Base-by-base conservation (phyloP, 169 alveolate genomes). In the Cytauxzoon felis region DNA sequence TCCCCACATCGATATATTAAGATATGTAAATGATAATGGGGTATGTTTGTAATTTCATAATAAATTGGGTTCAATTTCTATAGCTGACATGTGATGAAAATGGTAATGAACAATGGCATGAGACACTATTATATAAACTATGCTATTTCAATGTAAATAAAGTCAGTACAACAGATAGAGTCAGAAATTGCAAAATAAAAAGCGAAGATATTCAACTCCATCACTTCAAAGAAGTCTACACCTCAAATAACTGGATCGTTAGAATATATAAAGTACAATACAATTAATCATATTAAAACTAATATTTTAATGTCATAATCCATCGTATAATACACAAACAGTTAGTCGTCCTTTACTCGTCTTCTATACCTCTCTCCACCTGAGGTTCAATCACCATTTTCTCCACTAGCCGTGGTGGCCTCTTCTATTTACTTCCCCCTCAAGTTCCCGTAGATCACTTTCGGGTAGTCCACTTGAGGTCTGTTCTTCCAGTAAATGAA, bases 241-340 rank as follows among this genome's bases (percentile, higher is more conserved):
- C 99, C 11, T 87, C 98, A 8, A 95, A 91, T 68, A 90, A 94
- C 61, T 96, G 98, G 98, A 91, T 96, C 42, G 98, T 95, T 43
- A 93, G 99, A 63, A 93, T 97, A 33, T 97, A 94, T 90, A 92
- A 89, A 57, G 95, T 90, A 27, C 79, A 85, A 34, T 65, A 52
- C 56, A 59, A 66, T 48, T 50, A 65, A 24, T 50, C 65, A 38
- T 70, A 66, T 70, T 67, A 9, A 18, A 23, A 61, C 52, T 5
- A 24, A n/a, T 40, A 71, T 57, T 48, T 54, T 68, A 53, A 59
- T 60, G 67, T n/a, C n/a, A n/a, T n/a, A n/a, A n/a, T n/a, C n/a
- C n/a, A n/a, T n/a, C n/a, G n/a, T n/a, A n/a, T n/a, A n/a, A n/a
- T n/a, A n/a, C n/a, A n/a, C n/a, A n/a, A n/a, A n/a, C n/a, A n/a